Percentiles rank a stretch among this genome's conserved stretches.
These are phyloP conservation scores for Phytophthora quininea DNA, from an alignment of 352 stramenopile species.

Conservation along the genomic window DNA sequence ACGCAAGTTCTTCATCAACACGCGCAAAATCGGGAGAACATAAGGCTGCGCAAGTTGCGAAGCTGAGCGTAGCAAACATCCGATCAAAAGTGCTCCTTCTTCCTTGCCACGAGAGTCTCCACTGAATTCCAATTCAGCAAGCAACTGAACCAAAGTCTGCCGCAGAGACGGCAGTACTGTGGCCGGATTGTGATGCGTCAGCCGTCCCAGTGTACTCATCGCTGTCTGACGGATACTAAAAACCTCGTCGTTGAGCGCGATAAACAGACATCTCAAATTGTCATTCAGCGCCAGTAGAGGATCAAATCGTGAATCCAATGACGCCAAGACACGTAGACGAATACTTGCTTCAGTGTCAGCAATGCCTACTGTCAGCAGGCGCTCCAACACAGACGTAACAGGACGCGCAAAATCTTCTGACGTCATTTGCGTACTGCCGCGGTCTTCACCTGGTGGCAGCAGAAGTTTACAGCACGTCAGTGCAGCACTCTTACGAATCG, in stretches of 20 bases:
- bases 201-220: constrained; percentile 85
- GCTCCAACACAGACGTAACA: constrained; percentile 79
- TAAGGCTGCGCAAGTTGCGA: constrained; percentile 84
- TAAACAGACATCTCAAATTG: constrained; percentile 87
- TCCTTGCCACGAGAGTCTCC: constrained; percentile 83
- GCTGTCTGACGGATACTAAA: constrained; percentile 90
- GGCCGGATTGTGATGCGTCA: constrained; percentile 88
- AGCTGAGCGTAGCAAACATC: constrained; percentile 79
- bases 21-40: constrained; percentile 83
- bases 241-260: constrained; percentile 86
- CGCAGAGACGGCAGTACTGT: constrained; percentile 82
- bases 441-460: constrained; percentile 71
- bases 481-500: constrained; percentile 86
- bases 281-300: constrained; percentile 81
- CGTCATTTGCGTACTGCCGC: constrained; percentile 46
- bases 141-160: constrained; percentile 86
- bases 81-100: constrained; percentile 82
- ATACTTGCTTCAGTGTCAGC: constrained; percentile 88
- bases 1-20: constrained; percentile 88
- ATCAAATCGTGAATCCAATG: constrained; percentile 83
- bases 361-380: constrained; percentile 84
- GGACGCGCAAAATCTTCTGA: constrained; percentile 76
- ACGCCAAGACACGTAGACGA: constrained; percentile 78
- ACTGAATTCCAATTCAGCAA: constrained; percentile 87
- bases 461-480: constrained; percentile 89